Evolutionary conservation across 495 filamentous ascomycete species (phyloP).

Genomic region (Penicillium paradoxum): DNA sequence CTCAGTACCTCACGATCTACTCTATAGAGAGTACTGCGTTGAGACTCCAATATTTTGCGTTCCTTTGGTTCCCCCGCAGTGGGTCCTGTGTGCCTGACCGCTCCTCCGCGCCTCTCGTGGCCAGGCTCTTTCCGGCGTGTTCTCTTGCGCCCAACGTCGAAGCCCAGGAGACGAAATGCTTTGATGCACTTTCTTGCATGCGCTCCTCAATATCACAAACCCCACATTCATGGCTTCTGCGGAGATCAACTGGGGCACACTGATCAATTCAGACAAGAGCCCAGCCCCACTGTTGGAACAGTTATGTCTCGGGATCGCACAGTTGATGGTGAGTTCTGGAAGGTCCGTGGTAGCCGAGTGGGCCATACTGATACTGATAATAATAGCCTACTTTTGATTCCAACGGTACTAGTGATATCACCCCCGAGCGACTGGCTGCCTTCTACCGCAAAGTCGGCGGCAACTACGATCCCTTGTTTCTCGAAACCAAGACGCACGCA

Average conservation of each 20-base stretch:
- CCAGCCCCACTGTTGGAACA: constrained; percentile 71
- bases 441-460: constrained; percentile 90
- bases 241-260: constrained; percentile 66
- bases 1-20: no score
- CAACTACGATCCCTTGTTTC: constrained; percentile 83
- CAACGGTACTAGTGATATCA: constrained; percentile 59
- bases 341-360: no score
- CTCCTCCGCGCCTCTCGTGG: constrained; percentile 8
- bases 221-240: constrained; percentile 30
- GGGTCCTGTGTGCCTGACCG: constrained; percentile 39
- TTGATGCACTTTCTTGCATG: constrained; percentile 17
- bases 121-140: neutral
- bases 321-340: constrained; percentile 65
- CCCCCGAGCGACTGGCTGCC: constrained; percentile 73
- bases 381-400: constrained; percentile 56
- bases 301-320: constrained; percentile 71
- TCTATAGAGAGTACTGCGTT: neutral
- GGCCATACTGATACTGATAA: constrained; percentile 1
- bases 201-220: constrained; percentile 11
- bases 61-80: constrained; percentile 28
- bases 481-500: constrained; percentile 64
- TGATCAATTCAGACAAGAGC: constrained; percentile 76
- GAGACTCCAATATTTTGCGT: constrained; percentile 2
- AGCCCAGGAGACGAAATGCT: constrained; percentile 9
- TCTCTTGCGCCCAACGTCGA: neutral